Evolutionary conservation across 768 basidiomycete genomes (phyloP).

Genomic region (Auricularia cornea): DNA sequence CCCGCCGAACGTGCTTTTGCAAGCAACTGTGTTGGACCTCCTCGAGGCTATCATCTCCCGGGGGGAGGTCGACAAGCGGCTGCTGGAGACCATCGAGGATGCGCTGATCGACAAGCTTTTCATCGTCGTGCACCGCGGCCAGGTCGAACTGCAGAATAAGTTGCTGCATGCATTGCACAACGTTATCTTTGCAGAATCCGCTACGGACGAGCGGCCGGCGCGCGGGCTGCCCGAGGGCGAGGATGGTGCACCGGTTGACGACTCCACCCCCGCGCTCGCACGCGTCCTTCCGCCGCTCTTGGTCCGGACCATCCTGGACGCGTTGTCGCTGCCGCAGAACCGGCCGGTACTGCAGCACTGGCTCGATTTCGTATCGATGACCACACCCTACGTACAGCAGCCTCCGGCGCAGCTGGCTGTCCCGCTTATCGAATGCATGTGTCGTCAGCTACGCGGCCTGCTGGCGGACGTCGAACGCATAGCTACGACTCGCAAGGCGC

Average conservation of each 20-base stretch:
- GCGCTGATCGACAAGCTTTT: conserved; percentile 69
- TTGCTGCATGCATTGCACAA: conserved; percentile 86
- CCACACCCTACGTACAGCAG: conserved; percentile 39
- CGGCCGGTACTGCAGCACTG: conserved; percentile 85
- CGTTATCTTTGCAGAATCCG: conserved; percentile 49
- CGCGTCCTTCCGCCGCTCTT: conserved; percentile 59
- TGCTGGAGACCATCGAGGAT: conserved; percentile 59
- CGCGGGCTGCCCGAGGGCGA: conserved; percentile 2
- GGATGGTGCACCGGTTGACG: conserved; percentile 17
- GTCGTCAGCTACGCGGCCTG: conserved; percentile 52
- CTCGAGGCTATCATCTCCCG: conserved; percentile 75
- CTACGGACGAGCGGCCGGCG: background rate
- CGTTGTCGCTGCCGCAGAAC: conserved; percentile 60
- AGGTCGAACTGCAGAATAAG: conserved; percentile 87
- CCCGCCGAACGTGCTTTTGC: conserved; percentile 53
- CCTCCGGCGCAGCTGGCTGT: conserved; percentile 46
- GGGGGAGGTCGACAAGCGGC: conserved; percentile 61
- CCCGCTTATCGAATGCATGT: conserved; percentile 73
- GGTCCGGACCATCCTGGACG: conserved; percentile 72
- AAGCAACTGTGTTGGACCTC: conserved; percentile 70
- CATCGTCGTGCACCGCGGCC: conserved; percentile 54
- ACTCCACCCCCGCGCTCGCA: background rate
- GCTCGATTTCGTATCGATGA: conserved; percentile 93
- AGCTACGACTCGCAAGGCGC: conserved; percentile 19
- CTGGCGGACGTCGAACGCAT: conserved; percentile 48